Conservation (phyloP, 1,139 yeast species). For the Wickerhamiella infanticola region DNA sequence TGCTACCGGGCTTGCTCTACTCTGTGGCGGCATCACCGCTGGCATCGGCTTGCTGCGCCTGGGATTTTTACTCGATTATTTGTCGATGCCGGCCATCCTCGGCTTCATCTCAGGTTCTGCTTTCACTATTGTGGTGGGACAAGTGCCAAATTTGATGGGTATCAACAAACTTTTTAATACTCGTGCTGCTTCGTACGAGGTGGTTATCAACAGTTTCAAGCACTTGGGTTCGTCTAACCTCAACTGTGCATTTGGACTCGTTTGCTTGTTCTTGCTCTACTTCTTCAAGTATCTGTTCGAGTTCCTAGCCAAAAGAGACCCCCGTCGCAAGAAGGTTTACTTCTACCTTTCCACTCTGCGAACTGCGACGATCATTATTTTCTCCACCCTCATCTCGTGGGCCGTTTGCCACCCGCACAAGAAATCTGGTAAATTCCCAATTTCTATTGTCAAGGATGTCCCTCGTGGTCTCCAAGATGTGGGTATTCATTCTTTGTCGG, state of each 20-base stretch:
- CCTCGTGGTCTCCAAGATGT: conserved; percentile 70
- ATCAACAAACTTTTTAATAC: conserved; percentile 48
- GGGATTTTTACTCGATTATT: conserved; percentile 78
- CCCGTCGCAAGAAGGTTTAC: conserved; percentile 38
- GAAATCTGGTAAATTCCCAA: conserved; percentile 27
- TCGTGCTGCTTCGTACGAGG: conserved; percentile 51
- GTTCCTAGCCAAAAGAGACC: conserved; percentile 49
- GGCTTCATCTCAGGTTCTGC: conserved; percentile 97
- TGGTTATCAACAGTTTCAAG: conserved; percentile 57
- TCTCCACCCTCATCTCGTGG: conserved; percentile 64
- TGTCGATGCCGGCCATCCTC: conserved; percentile 82
- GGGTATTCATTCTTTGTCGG: conserved; percentile 55
- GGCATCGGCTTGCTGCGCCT: conserved; percentile 71
- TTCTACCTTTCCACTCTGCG: conserved; percentile 66
- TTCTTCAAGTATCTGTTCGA: conserved; percentile 39
- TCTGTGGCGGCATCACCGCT: conserved; percentile 73
- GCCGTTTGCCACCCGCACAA: conserved; percentile 33
- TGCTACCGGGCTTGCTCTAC: conserved; percentile 63
- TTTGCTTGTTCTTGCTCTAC: conserved; percentile 53
- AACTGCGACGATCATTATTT: conserved; percentile 64
- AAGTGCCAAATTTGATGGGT: conserved; percentile 80
- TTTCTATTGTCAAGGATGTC: conserved; percentile 55
- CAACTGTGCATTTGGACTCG: conserved; percentile 84
- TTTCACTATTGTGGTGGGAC: conserved; percentile 64
- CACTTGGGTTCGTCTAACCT: conserved; percentile 48